Base-by-base conservation (phyloP, 1,284 basidiomycete species). In the Apiotrichum mycotoxinovorans region DNA sequence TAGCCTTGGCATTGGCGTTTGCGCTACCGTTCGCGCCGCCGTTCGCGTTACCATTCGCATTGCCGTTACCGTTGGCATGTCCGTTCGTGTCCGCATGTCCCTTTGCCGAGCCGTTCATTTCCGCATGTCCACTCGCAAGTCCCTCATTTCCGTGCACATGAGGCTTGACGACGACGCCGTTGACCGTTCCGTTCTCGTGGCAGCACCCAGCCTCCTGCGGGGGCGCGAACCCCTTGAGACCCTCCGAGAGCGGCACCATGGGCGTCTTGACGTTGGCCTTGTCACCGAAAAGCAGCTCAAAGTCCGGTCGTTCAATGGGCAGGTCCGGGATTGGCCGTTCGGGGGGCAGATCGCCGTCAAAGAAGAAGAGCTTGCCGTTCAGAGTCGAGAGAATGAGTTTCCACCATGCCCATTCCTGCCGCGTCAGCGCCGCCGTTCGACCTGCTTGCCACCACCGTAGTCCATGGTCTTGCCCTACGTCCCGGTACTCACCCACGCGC, bases 391-490 rank as follows among this genome's bases (percentile, higher is more conserved):
- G 42, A 30, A 75, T 48, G 23, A 73, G 64, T 58, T 75, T 75
- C 73, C 73, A 75, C 51, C 70, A 61, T 12, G 73, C 73, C 73
- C 73, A 75, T 66, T 75, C 73, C 72, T 72, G 44, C 26, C 25
- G 22, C 47, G 35, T 35, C 11, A 48, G 26, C 17, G 11, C 9
- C 9, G 37, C 37, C 37, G 14, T 8, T 17, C 37, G 37, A 10
- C 41, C 22, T 25, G 22, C 41, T 22, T 18, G 20, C 11, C 14
- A 26, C n/a, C 25, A 7, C 12, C 8, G 14, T 34, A 51, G 40
- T 50, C n/a, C n/a, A 41, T 27, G 10, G 12, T n/a, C 10, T 2
- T 27, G n/a, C 11, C 18, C 10, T 26, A 14, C 20, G 30, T 8
- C 27, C 9, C 12, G 20, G 2, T 8, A 66, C 72, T 41, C 37